Evolutionary conservation across 495 filamentous ascomycete genomes (phyloP), one percentile per base, ranked within the genome.

Genomic region (Penicillium pulvis): DNA sequence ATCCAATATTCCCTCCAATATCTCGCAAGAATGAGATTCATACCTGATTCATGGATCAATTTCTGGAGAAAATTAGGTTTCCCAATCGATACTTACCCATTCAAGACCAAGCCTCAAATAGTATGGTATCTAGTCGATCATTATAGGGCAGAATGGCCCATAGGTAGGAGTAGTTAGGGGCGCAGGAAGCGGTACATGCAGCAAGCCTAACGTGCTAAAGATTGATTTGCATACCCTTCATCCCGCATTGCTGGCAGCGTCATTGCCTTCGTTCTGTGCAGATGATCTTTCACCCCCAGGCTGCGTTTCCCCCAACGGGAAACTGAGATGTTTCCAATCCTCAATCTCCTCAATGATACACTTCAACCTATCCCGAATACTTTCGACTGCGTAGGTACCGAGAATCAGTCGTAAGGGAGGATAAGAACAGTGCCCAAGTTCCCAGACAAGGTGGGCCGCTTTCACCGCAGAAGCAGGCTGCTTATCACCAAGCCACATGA

Each of bases 371-470:
- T 98, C 94, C 23, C 94, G 79, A 56, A 97, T 92, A 67, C 91
- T 96, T 75, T 98, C 93, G 33, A 98, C 92, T 1, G 94, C 94
- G 75, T 95, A 97, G 43, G 87, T 92, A 0, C 94, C 94, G 55
- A 98, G 68, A 53, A 97, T 79, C 60, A 98, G 72, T 24, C 94
- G 72, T 55, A 98, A 66, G 0, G 94, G 94, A 48, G 94, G 94
- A 66, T 92, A 95, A 16, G 82, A 85, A 73, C 94, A 98, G 75
- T 98, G 94, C 0, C 87, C 94, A 41, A 98, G 77, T 79, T 98
- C 91, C 94, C 94, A 98, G 8, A 97, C 88, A 59, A 97, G 77
- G 79, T 97, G 90, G n/a, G 93, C 93, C 56, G 91, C 91, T 73
- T 94, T 94, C 49, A 96, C 88, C 10, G 91, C 92, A 63, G 90